Conservation (phyloP, 805 yeast species). For the Millerozyma acaciae region DNA sequence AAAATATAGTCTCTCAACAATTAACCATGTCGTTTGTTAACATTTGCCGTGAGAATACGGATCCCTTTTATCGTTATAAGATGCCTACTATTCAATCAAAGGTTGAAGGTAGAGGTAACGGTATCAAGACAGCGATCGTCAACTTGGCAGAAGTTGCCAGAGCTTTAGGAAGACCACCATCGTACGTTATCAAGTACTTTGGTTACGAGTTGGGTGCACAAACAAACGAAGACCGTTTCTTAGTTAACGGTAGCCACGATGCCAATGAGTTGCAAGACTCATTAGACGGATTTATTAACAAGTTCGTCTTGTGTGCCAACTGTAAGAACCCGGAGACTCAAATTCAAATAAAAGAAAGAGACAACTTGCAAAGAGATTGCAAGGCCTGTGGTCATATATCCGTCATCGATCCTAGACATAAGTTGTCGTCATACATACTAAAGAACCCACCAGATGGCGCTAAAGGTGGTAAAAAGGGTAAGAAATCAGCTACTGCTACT, state of each 20-base stretch:
- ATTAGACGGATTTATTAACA: constrained; percentile 89
- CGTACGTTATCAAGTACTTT: constrained; percentile 88
- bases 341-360: constrained; percentile 72
- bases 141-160: constrained; percentile 91
- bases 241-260: constrained; percentile 94
- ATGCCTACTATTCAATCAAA: constrained; percentile 98
- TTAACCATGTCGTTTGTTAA: constrained; percentile 74
- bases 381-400: constrained; percentile 97
- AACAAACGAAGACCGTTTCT: constrained; percentile 81
- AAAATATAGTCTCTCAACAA: too few species aligned
- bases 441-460: constrained; percentile 81
- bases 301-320: constrained; percentile 87
- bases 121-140: constrained; percentile 92
- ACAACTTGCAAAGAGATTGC: constrained; percentile 81
- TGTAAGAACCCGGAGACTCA: constrained; percentile 99
- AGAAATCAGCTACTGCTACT: constrained; percentile 82
- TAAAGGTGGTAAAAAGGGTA: constrained; percentile 48
- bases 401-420: constrained; percentile 78
- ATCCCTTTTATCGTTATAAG: constrained; percentile 98
- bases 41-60: constrained; percentile 94
- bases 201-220: constrained; percentile 98
- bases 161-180: constrained; percentile 88
- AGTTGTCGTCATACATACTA: constrained; percentile 78
- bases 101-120: constrained; percentile 98
- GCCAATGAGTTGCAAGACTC: constrained; percentile 86